Base-by-base conservation (phyloP, 164 flowering plant genomes). In the Cinnamomum micranthum region DNA sequence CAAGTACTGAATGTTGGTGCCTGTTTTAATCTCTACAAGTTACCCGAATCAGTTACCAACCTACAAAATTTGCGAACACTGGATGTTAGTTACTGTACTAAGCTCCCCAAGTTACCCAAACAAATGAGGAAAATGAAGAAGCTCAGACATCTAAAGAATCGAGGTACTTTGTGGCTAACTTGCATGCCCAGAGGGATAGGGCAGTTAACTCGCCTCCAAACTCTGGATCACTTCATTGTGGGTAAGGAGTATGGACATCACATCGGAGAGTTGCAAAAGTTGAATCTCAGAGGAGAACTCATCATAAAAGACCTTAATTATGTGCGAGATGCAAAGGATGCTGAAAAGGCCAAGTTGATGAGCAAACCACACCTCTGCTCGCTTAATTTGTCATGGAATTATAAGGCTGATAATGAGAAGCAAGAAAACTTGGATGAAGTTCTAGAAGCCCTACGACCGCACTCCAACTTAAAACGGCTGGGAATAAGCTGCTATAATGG, bases 71-170 rank as follows among this genome's bases (percentile, higher is more conserved):
- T 31, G 6, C 5, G 2, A 31, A 31, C 6, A 31, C 6, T 31
- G 6, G 1, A 22, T 2, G 28, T 69, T 2, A 22, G 15, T n/a
- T 0, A 1, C 0, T 78, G 81, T 35, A 1, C 22, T 35, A 9
- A 2, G 6, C 84, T 85, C 0, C 1, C 0, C 9, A 13, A 66
- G 19, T 66, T 68, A 68, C 71, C 71, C 4, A 41, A 68, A 22
- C 24, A 68, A 1, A 33, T 68, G 52, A 3, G 25, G 14, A 68
- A 68, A 6, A 68, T 68, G 71, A 68, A n/a, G 0, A 33, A 4
- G 1, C 71, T 68, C 52, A 68, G 55, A 41, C 52, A 68, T 68
- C 50, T 68, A 11, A 20, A 68, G 22, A 68, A 15, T 17, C 0
- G 12, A 3, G 0, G 0, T 3, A 23, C 12, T 19, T 0, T 0